Conservation (phyloP, 306 rosid genomes). For the Medicago ruthenica region DNA sequence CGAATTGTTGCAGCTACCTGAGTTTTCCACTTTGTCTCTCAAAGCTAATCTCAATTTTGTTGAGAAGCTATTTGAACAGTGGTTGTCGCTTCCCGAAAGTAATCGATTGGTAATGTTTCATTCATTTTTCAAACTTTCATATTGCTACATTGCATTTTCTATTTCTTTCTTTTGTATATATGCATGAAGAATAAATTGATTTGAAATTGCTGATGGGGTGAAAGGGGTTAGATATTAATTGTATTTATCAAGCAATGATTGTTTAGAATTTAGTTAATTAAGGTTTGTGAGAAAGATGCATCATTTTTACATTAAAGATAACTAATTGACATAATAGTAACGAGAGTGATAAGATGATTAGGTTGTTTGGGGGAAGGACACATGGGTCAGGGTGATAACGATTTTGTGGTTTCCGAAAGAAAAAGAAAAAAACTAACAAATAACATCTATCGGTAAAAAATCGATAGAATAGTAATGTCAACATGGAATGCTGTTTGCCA, state of each 20-base stretch:
- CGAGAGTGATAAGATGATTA: not conserved
- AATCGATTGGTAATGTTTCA: conserved; percentile 77
- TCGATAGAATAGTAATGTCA: not conserved
- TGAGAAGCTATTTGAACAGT: conserved; percentile 83
- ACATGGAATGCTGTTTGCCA: conserved; percentile 15
- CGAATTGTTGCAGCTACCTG: conserved; percentile 87
- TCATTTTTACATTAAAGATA: conserved; percentile 16
- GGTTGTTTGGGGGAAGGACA: too few species aligned
- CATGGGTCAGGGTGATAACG: too few species aligned
- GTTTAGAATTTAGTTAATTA: not conserved
- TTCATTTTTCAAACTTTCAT: conserved; percentile 24
- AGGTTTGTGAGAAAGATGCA: conserved; percentile 30
- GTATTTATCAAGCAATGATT: conserved; percentile 22
- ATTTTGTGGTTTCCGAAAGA: too few species aligned
- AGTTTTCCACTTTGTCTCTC: conserved; percentile 78
- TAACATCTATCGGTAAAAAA: not conserved
- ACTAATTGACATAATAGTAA: not conserved
- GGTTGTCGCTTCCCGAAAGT: conserved; percentile 90
- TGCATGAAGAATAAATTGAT: conserved; percentile 30
- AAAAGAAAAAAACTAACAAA: too few species aligned
- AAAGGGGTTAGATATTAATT: conserved; percentile 2
- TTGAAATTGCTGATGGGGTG: not conserved
- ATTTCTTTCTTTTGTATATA: too few species aligned
- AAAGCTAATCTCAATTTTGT: conserved; percentile 76
- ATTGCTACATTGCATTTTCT: conserved; percentile 31